Base-by-base conservation (phyloP, 139 green algal genomes). In the Asterochloris erici region DNA sequence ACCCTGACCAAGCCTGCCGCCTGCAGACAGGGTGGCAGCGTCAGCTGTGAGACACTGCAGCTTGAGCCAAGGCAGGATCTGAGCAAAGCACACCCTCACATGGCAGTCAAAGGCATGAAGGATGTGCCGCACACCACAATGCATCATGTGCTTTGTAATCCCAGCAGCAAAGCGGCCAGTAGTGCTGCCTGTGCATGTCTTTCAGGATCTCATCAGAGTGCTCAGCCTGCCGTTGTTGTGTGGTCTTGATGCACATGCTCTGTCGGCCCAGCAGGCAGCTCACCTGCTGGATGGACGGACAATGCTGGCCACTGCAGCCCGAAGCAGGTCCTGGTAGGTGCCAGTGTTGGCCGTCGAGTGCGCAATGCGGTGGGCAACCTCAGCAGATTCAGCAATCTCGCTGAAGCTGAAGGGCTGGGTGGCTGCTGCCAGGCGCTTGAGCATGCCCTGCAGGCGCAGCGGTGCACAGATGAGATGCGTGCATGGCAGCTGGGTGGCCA, bases 331-430 rank as follows among this genome's bases (percentile, higher is more conserved):
- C 60, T 80, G 14, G 68, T 80, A 62, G 6, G 76, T 80, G 76
- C 76, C 76, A 21, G 76, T 80, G 47, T 80, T 80, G 17, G 68
- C 76, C 61, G 76, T 80, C 24, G 76, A n/a, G n/a, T 80, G 60
- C 0, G 76, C 76, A 68, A 80, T 38, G 21, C 54, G 76, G 13
- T 21, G 76, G 10, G 76, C 76, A 70, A 64, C 76, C 38, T n/a
- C 76, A 38, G 76, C 60, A 38, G 38, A 14, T 38, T 80, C 60
- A 23, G 60, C 28, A 24, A 29, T 24, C 15, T 15, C 26, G 15
- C 76, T 70, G 23, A 80, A 80, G n/a, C 68, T n/a, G 24, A 80
- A 80, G n/a, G 76, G 76, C 76, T 80, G 76, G 24, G 76, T 80
- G 19, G 76, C 76, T 28, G 76, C 68, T 60, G 76, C 76, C 9